A percentile compares a stretch with the other conserved stretches of the same genome.
Evolutionary conservation across 805 yeast species (phyloP).

Genomic region (Wickerhamiella domercqiae): DNA sequence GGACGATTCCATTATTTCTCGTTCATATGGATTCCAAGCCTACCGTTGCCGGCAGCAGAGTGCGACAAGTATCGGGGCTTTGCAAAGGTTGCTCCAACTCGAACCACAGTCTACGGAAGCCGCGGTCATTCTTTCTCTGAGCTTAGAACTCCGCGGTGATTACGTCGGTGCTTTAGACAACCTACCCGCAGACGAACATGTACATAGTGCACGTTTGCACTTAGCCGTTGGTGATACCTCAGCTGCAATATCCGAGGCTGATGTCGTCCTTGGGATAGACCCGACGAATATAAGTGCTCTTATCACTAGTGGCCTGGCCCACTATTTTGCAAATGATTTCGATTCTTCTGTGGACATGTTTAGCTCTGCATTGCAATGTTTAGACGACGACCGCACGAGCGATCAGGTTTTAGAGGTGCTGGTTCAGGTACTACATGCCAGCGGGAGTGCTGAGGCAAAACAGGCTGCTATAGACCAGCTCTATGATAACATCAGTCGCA

Average conservation of each 20-base stretch:
- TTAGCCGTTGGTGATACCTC: conserved; percentile 45
- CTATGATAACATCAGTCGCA: conserved; percentile 42
- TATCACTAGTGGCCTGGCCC: conserved; percentile 56
- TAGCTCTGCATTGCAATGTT: conserved; percentile 39
- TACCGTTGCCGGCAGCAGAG: conserved; percentile 6
- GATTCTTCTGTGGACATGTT: conserved; percentile 55
- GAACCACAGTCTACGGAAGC: conserved; percentile 20
- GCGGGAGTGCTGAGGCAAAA: conserved; percentile 58
- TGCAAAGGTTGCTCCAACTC: conserved; percentile 39
- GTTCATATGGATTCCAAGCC: conserved; percentile 49
- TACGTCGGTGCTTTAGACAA: conserved; percentile 35
- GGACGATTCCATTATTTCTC: conserved; percentile 47
- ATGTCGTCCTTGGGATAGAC: conserved; percentile 9
- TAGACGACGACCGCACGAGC: conserved; percentile 29
- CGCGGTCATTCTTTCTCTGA: conserved; percentile 18
- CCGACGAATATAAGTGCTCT: conserved; percentile 33
- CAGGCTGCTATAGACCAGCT: conserved; percentile 77
- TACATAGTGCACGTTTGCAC: conserved; percentile 52
- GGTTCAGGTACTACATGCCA: conserved; percentile 66
- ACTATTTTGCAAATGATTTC: conserved; percentile 48
- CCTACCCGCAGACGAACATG: conserved; percentile 1
- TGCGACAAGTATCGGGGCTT: conserved; percentile 25
- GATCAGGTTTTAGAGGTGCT: conserved; percentile 55
- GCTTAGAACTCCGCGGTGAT: conserved; percentile 53
- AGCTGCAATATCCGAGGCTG: conserved; percentile 35